Conservation (phyloP, 2,329 filamentous ascomycete genomes). For the Fusarium domesticum region DNA sequence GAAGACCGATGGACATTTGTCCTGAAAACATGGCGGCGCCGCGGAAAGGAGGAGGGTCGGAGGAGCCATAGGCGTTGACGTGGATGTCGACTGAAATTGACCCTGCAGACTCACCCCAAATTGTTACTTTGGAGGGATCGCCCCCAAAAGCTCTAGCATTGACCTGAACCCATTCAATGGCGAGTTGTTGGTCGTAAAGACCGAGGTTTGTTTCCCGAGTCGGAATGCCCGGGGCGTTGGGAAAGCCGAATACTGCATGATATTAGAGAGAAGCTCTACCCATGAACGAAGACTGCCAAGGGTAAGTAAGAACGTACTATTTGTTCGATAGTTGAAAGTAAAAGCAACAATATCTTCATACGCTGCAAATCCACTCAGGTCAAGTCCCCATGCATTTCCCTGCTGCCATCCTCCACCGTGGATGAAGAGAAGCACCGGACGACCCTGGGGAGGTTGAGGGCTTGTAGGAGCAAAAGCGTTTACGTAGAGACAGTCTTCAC, state of each 20-base stretch:
- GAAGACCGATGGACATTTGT: slow-evolving; percentile 27
- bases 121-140: slow-evolving; percentile 24
- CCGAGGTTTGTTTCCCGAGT: slow-evolving; percentile 34
- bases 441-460: slow-evolving; percentile 5
- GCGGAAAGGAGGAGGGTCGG: slow-evolving; percentile 20
- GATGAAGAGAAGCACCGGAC: slow-evolving; percentile 27
- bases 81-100: slow-evolving; percentile 33
- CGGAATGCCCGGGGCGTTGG: slow-evolving; percentile 40
- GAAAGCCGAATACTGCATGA: slow-evolving; percentile 40
- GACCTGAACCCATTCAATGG: slow-evolving; percentile 27
- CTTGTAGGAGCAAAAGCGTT: slow-evolving; percentile 27
- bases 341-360: slow-evolving; percentile 30
- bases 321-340: slow-evolving; percentile 28
- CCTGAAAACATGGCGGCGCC: slow-evolving; percentile 31
- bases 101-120: slow-evolving; percentile 32
- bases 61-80: slow-evolving; percentile 19
- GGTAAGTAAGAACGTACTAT: slow-evolving; percentile 12
- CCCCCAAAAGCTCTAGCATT: slow-evolving; percentile 30
- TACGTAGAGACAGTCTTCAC: slow-evolving; percentile 30
- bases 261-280: not conserved
- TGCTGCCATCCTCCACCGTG: slow-evolving; percentile 27
- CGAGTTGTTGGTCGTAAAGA: slow-evolving; percentile 28
- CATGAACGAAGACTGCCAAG: accelerated
- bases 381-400: slow-evolving; percentile 16
- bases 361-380: slow-evolving; percentile 26